Evolutionary conservation across 345 rosid species (phyloP), one percentile per base, ranked within the genome.

Genomic region (Mangifera indica): DNA sequence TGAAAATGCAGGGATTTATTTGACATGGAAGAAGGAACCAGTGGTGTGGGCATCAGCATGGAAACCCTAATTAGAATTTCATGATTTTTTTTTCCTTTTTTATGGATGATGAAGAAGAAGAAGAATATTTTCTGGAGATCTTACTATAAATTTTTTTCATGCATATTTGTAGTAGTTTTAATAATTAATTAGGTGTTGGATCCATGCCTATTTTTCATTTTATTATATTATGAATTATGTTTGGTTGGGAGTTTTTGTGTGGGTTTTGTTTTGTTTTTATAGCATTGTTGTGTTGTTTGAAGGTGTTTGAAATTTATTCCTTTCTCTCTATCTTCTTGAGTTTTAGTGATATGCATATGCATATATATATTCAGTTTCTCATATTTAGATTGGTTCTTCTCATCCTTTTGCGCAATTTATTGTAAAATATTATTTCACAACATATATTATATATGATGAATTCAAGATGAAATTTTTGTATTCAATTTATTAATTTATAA

Each of bases 21-120:
- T 88, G 63, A 76, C 89, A 72, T 90, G 96, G 96, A 90, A 90
- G 69, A 91, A 90, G 0, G 91, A 88, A 64, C 79, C 89, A 8
- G 88, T 88, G 5, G 86, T 88, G 0, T 90, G 96, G 96, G 91
- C 82, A 51, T 86, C 92, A 42, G 87, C 91, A 11, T 90, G 96
- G 96, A 90, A 90, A 86, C 96, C 96, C 87, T 85, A 86, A 37
- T 6, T 37, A 37, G 42, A 37, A 6, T 37, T 37, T 37, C 42
- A 37, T 37, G 42, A 37, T 7, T 37, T 37, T 0, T 37, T 6
- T 6, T 29, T 29, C 2, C 3, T 29, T 29, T 29, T 1, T 29
- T 29, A 29, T 29, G 32, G 32, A 29, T 37, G 42, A 37, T 37
- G 42, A 34, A 34, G 40, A 37, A 5, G 42, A 37, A 5, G 42